A percentile compares a stretch with the other conserved stretches of the same genome.
Evolutionary conservation across 108 stramenopile genomes (phyloP).

Genomic region (Fragilaria radians): DNA sequence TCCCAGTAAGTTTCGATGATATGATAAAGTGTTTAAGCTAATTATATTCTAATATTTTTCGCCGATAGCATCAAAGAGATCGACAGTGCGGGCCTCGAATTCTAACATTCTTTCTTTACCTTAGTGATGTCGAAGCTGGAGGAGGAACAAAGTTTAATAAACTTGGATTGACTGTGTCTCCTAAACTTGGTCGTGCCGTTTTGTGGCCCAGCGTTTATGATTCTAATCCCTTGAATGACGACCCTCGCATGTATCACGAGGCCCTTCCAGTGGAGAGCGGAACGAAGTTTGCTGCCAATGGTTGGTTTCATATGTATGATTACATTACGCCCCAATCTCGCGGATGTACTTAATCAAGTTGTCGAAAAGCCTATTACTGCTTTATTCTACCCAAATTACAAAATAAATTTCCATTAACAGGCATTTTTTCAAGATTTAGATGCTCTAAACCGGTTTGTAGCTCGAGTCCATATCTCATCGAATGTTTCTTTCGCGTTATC

Average conservation of each 20-base stretch:
- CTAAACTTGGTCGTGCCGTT: constrained; percentile 43
- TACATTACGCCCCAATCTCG: constrained; percentile 30
- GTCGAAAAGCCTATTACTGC: background rate
- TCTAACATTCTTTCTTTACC: constrained; percentile 59
- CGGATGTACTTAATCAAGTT: constrained; percentile 23
- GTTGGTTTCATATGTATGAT: constrained; percentile 76
- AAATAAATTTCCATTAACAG: too few species aligned
- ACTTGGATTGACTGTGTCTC: constrained; percentile 29
- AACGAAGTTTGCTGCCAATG: constrained; percentile 69
- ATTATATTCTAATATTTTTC: background rate
- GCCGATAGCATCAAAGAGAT: constrained; percentile 4
- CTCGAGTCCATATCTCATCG: constrained; percentile 6
- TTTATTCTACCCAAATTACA: background rate
- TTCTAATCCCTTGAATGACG: constrained; percentile 32
- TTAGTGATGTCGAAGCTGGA: constrained; percentile 54
- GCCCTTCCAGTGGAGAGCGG: constrained; percentile 58
- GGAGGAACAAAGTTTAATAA: constrained; percentile 45
- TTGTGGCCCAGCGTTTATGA: constrained; percentile 64
- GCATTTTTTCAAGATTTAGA: too few species aligned
- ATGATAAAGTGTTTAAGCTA: too few species aligned
- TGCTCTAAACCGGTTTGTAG: too few species aligned
- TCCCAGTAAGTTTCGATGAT: background rate
- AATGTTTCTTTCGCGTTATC: constrained; percentile 23
- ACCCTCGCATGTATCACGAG: constrained; percentile 49
- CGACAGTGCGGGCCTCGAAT: constrained; percentile 25